Conservation (phyloP, 805 yeast species). For the Clavispora santaluciae region DNA sequence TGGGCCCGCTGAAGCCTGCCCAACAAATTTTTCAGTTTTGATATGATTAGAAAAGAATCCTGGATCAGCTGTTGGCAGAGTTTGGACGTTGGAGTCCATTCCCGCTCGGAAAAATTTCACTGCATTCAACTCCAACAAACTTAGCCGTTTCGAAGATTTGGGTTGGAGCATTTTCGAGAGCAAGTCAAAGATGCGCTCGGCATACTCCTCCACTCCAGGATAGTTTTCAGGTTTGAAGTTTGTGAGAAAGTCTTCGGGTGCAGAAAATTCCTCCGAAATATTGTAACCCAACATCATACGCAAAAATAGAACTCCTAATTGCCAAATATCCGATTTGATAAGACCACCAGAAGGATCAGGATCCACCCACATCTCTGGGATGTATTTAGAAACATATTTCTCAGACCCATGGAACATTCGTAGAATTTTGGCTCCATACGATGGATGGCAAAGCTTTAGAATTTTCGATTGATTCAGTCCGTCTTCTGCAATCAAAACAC, state of each 20-base stretch:
- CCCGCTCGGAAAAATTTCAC: constrained; percentile 77
- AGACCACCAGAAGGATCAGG: constrained; percentile 55
- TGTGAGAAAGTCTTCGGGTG: constrained; percentile 37
- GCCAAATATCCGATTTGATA: constrained; percentile 93
- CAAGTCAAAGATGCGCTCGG: constrained; percentile 63
- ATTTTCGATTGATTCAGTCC: constrained; percentile 29
- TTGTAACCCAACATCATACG: constrained; percentile 44
- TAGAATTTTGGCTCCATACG: constrained; percentile 38
- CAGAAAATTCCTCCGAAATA: constrained; percentile 53
- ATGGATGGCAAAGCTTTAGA: constrained; percentile 56
- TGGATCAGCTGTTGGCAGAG: neutral
- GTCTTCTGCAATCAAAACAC: constrained; percentile 36
- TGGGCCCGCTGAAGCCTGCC: constrained; percentile 1
- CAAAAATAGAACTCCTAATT: constrained; percentile 69
- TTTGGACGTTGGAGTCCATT: constrained; percentile 11
- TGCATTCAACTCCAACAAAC: constrained; percentile 81
- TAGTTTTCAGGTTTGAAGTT: constrained; percentile 28
- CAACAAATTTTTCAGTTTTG: neutral
- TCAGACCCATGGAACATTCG: constrained; percentile 16
- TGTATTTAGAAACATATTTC: constrained; percentile 12
- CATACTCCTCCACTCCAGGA: constrained; percentile 60
- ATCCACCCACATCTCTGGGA: constrained; percentile 59
- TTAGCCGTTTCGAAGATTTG: constrained; percentile 66
- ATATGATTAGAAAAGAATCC: neutral
- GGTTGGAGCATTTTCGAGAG: constrained; percentile 59